Conservation (phyloP, 805 yeast species). For the Candida morakotiae region DNA sequence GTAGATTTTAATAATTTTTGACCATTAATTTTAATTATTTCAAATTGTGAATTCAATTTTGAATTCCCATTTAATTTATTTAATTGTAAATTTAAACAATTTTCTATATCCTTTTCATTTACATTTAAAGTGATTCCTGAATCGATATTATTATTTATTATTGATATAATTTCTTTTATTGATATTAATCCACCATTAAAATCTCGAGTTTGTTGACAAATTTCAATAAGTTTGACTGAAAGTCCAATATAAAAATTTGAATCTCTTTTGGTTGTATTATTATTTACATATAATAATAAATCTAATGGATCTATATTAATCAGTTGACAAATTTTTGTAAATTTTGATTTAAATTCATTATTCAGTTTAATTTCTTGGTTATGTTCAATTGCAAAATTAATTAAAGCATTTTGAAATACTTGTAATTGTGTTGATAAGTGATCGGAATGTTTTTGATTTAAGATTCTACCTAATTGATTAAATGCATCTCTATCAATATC, state of each 20-base stretch:
- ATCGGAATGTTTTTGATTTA: slow-evolving; percentile 51
- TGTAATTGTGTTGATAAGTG: slow-evolving; percentile 67
- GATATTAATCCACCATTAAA: slow-evolving; percentile 81
- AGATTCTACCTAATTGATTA: slow-evolving; percentile 46
- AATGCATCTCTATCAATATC: slow-evolving; percentile 29
- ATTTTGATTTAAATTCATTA: slow-evolving; percentile 62
- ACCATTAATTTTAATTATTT: slow-evolving; percentile 53
- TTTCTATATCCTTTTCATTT: slow-evolving; percentile 49
- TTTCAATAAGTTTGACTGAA: slow-evolving; percentile 70
- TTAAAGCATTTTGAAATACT: slow-evolving; percentile 71
- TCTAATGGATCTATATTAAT: slow-evolving; percentile 83
- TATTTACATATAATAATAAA: slow-evolving; percentile 18
- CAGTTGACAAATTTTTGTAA: slow-evolving; percentile 69
- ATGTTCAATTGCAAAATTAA: slow-evolving; percentile 72
- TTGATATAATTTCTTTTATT: slow-evolving; percentile 38
- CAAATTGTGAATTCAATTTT: slow-evolving; percentile 62
- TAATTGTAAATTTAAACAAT: slow-evolving; percentile 49
- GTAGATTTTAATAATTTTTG: slow-evolving; percentile 46
- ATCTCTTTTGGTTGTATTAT: slow-evolving; percentile 17
- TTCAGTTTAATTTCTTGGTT: slow-evolving; percentile 62
- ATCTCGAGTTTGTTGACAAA: slow-evolving; percentile 64
- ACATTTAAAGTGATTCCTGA: slow-evolving; percentile 26
- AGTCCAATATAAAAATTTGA: slow-evolving; percentile 63
- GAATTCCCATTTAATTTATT: slow-evolving; percentile 49
- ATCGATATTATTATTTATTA: slow-evolving; percentile 17